phyloP scores from a whole-genome alignment of 257 asterid genomes.

The Thymus quinquecostatus region DNA sequence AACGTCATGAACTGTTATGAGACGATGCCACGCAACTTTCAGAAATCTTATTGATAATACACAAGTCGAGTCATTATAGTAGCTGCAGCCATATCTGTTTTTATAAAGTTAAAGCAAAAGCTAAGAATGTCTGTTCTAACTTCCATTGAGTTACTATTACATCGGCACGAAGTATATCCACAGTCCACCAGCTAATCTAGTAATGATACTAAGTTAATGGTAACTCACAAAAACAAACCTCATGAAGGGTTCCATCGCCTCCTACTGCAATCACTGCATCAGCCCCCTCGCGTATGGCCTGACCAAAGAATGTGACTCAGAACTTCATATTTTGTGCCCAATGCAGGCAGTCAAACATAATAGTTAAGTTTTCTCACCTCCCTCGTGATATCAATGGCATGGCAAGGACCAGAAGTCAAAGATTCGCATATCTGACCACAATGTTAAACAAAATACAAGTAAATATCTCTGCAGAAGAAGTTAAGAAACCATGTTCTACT shows the following conservation, averaged over 20 bases:
- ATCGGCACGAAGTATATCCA: conserved; percentile 3
- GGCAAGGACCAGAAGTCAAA: conserved; percentile 86
- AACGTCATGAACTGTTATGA: not conserved
- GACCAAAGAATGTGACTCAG: conserved; percentile 35
- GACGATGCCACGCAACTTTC: not conserved
- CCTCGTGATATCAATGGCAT: conserved; percentile 81
- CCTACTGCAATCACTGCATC: conserved; percentile 96
- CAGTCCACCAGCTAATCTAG: not conserved
- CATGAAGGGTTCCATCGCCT: conserved; percentile 97
- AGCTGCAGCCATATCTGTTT: conserved; percentile 12
- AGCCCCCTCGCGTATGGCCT: conserved; percentile 96
- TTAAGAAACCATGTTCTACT: conserved; percentile 4
- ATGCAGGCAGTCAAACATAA: conserved; percentile 27
- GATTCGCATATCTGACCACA: conserved; percentile 80
- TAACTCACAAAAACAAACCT: conserved; percentile 47
- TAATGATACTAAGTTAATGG: not conserved
- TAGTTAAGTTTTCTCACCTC: conserved; percentile 56
- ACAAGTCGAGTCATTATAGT: not conserved
- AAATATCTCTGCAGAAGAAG: conserved; percentile 22
- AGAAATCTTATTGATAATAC: conserved; percentile 7
- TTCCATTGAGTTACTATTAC: not conserved
- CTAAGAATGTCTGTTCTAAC: not conserved
- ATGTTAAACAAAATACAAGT: conserved; percentile 15
- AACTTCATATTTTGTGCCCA: conserved; percentile 20
- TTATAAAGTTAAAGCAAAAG: not conserved